These are phyloP conservation scores for Candida glaebosa DNA, from an alignment of 805 yeast species.

Conservation along the genomic window DNA sequence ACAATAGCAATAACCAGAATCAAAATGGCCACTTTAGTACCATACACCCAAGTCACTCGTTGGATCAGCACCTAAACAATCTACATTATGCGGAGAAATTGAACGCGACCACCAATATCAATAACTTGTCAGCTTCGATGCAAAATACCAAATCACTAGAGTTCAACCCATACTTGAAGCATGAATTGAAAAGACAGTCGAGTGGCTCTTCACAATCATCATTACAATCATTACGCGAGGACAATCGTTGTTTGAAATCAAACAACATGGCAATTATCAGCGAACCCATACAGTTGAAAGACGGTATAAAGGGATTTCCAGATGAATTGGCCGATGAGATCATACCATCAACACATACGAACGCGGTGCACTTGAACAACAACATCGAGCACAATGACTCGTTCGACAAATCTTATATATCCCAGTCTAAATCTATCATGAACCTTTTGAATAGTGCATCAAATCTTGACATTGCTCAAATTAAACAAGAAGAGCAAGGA, in stretches of 20 bases:
- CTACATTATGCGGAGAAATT: slow-evolving; percentile 22
- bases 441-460: slow-evolving; percentile 28
- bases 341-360: slow-evolving; percentile 19
- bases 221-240: slow-evolving; percentile 29
- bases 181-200: slow-evolving; percentile 23
- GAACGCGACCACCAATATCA: slow-evolving; percentile 32
- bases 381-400: slow-evolving; percentile 19
- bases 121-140: slow-evolving; percentile 29
- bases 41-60: slow-evolving; percentile 6
- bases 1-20: neutral
- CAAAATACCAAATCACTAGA: slow-evolving; percentile 18
- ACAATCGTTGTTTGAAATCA: slow-evolving; percentile 25
- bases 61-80: slow-evolving; percentile 34
- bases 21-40: neutral
- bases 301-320: slow-evolving; percentile 42
- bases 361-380: slow-evolving; percentile 10
- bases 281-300: slow-evolving; percentile 33
- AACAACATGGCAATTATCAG: slow-evolving; percentile 10
- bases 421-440: slow-evolving; percentile 39
- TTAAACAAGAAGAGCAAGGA: slow-evolving; percentile 8
- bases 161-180: slow-evolving; percentile 30
- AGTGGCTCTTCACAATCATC: slow-evolving; percentile 42
- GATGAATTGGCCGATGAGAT: slow-evolving; percentile 34
- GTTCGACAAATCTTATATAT: slow-evolving; percentile 30
- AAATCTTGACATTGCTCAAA: slow-evolving; percentile 5